A percentile compares a stretch with the other conserved stretches of the same genome.
Evolutionary conservation across 768 basidiomycete genomes (phyloP).

Genomic region (Auriscalpium vulgare): DNA sequence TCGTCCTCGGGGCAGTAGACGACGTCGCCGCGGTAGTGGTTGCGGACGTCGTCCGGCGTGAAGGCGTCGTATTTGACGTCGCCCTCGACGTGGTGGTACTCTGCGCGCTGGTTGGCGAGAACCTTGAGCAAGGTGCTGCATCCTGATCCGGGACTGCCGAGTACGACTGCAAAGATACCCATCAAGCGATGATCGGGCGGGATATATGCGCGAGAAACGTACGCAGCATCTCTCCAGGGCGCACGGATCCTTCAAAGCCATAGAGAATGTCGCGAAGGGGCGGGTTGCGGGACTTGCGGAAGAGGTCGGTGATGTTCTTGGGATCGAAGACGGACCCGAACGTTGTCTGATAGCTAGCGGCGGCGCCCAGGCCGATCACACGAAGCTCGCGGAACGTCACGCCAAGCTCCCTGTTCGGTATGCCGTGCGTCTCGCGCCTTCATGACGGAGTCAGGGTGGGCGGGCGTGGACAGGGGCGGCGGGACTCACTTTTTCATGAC

Average conservation of each 20-base stretch:
- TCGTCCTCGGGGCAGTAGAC: constrained; percentile 82
- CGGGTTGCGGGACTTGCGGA: constrained; percentile 49
- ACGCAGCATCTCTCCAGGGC: constrained; percentile 66
- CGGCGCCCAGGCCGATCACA: constrained; percentile 52
- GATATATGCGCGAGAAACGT: constrained; percentile 22
- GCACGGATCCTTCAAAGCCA: constrained; percentile 48
- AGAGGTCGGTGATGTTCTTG: constrained; percentile 29
- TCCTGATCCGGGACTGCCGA: constrained; percentile 80
- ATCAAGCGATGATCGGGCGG: background rate
- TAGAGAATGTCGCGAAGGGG: constrained; percentile 46
- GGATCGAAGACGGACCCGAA: constrained; percentile 60
- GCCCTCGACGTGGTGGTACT: constrained; percentile 62
- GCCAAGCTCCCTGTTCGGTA: constrained; percentile 48
- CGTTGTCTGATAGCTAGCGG: constrained; percentile 48
- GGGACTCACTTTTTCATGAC: constrained; percentile 17
- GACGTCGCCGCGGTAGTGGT: constrained; percentile 71
- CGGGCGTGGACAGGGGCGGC: background rate
- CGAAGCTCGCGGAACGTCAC: constrained; percentile 51
- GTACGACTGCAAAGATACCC: constrained; percentile 46
- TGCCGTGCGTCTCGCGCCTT: constrained; percentile 42
- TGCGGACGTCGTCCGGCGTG: constrained; percentile 50
- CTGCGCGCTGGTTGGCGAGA: constrained; percentile 66
- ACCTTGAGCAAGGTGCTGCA: constrained; percentile 80
- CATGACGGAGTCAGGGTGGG: background rate
- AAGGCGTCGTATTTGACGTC: constrained; percentile 73